Evolutionary conservation across 768 basidiomycete species (phyloP), one percentile per base, ranked within the genome.

Genomic region (Collybia sp.): DNA sequence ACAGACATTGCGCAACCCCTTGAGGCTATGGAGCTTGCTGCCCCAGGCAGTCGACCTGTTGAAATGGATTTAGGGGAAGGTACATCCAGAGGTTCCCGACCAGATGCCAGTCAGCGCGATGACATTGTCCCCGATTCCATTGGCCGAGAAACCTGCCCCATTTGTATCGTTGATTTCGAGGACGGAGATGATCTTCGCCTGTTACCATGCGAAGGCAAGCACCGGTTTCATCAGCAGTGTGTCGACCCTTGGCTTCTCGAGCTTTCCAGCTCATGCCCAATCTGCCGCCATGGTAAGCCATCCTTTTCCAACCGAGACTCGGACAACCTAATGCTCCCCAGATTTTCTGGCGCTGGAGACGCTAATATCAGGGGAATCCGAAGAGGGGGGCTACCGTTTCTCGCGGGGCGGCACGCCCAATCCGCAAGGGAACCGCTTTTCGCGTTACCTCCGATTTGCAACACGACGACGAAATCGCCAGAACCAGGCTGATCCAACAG

Each of bases 211-310:
- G 89, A 93, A 58, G 88, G 87, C 39, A 83, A 88, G 52, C 94
- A 97, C 60, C 75, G 79, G 48, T 98, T 95, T 70, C 94, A 98
- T 58, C 83, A 87, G 57, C 67, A 70, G 33, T 96, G 93, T 59
- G 93, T 95, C 46, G 93, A 95, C 64, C 90, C 86, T 30, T 95
- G 94, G 94, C 68, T 98, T 35, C 72, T 98, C 39, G 83, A 93
- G 55, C 73, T 95, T 19, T 93, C 93, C 1, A 85, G 85, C 47
- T 86, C 88, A 30, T 96, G 95, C 65, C 94, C 94, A 5, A 77
- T 96, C 20, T 96, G 94, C 63, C 77, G 94, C 54, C 86, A 93
- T 67, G 92, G 91, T 91, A 53, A 40, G 74, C 58, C 15, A 12
- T 42, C 31, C 45, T 25, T 32, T n/a, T 4, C 10, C 10, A 10